A percentile compares a stretch with the other conserved stretches of the same genome.
Evolutionary conservation across 768 basidiomycete species (phyloP).

Genomic region (Pisolithus marmoratus): DNA sequence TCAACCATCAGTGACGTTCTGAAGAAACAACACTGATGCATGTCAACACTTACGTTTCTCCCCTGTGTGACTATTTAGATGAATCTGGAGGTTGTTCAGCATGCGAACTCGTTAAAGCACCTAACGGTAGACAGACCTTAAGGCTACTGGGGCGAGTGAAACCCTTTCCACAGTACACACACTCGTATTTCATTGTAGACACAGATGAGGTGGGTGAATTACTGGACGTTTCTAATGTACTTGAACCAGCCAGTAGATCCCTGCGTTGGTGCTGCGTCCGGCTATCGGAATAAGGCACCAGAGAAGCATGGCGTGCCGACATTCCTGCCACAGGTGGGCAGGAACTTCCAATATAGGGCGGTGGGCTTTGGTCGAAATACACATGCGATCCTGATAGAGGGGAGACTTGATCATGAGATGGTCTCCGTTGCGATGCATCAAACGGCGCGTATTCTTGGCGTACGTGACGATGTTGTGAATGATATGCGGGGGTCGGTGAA

Average conservation of each 20-base stretch:
- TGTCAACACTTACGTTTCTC: conserved; percentile 62
- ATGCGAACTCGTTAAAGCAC: neutral
- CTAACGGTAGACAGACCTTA: conserved; percentile 41
- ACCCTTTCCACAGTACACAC: conserved; percentile 71
- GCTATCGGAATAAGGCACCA: conserved; percentile 16
- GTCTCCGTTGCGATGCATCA: conserved; percentile 20
- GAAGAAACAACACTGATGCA: conserved; percentile 2
- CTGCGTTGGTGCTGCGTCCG: conserved; percentile 12
- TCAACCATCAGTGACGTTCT: conserved; percentile 3
- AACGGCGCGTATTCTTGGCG: conserved; percentile 24
- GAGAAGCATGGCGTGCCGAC: conserved; percentile 12
- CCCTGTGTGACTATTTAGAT: conserved; percentile 79
- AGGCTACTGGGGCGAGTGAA: conserved; percentile 82
- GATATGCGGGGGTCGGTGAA: conserved; percentile 17
- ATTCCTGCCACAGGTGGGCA: conserved; percentile 7
- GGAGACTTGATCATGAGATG: conserved; percentile 23
- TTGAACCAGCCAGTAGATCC: conserved; percentile 8
- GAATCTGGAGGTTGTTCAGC: conserved; percentile 47
- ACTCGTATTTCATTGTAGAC: conserved; percentile 60
- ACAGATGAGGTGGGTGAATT: conserved; percentile 19
- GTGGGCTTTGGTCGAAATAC: conserved; percentile 19
- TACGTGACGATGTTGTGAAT: conserved; percentile 16
- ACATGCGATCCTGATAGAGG: conserved; percentile 18
- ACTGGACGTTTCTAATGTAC: conserved; percentile 9
- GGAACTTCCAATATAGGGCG: conserved; percentile 15